Evolutionary conservation across 1,284 basidiomycete genomes (phyloP), one percentile per base, ranked within the genome.

Genomic region (Ceratobasidium sp.): DNA sequence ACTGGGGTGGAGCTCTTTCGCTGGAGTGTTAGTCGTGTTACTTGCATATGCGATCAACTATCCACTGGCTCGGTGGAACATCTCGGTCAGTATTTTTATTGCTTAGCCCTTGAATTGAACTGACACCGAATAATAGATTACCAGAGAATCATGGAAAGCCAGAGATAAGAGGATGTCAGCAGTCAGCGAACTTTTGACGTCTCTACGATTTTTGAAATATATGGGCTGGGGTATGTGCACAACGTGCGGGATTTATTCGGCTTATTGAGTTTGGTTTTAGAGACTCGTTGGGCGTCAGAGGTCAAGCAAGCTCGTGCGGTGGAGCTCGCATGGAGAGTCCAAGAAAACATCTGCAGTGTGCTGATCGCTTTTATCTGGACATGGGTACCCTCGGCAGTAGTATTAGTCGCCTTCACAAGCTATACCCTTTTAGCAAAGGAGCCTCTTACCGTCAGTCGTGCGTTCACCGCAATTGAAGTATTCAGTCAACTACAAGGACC

Each of bases 1-100:
- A 32, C 85, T 95, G 47, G 94, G 94, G 8, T 94, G 92, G 91
- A 91, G 91, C 52, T 88, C 91, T 0, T 84, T 95, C 35, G 88
- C 90, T 14, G 92, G 92, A n/a, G 88, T 94, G 2, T 83, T 85
- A 16, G 87, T 94, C 32, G 86, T 95, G 18, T 78, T 90, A 5
- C 76, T 92, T 3, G 89, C 89, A 5, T 89, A 89, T 73, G 83
- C 88, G 0, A 77, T 91, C 75, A 91, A 91, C 78, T 89, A 88
- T 75, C 87, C 88, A 1, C 79, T 93, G 54, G 87, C 87, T 4
- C 87, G 85, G 77, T 88, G 89, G 74, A 89, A 89, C 76, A 84
- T 94, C 72, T 85, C 83, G 72, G 89, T 91, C 73, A 72, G 87
- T 81, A 14, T 64, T 11, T 49, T 91, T 74, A 71, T 86, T 81